Base-by-base conservation (phyloP, 2,329 filamentous ascomycete genomes). In the Huntiella savannae region DNA sequence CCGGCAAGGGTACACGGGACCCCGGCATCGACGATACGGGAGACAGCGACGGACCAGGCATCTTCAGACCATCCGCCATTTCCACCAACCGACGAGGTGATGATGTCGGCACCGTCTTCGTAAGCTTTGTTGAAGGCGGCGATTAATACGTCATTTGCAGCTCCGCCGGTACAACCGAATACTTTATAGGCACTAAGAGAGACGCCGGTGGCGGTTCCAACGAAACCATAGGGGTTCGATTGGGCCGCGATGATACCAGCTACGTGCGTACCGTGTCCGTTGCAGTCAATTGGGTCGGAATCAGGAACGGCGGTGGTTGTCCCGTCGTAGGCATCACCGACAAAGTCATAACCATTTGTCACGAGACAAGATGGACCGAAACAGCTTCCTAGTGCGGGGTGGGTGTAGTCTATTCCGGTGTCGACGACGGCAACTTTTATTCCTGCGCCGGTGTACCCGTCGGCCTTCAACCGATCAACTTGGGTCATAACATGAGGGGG, bases 341-440 rank as follows among this genome's bases (percentile, higher is more conserved):
- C 67, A 35, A 76, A 61, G 52, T 77, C 73, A 32, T 62, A 62
- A n/a, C 77, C 76, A 48, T 66, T 69, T 2, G 64, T 62, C 12
- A 80, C 70, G 33, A 77, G 61, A 52, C 68, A 77, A 6, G 66
- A 71, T 1, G 63, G 54, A 1, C 75, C 77, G 54, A 78, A 79
- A 54, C 75, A 75, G 41, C 73, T 73, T 32, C 77, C 77, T 0
- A 80, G 66, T 13, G 73, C 71, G 1, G 73, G 70, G 53, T 79
- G 75, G 0, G 60, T 66, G 54, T 78, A 79, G 54, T 80, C 76
- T 38, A 77, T 39, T 54, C 70, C 70, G n/a, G 64, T 70, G 54
- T 74, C 71, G 28, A 75, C 60, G 10, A 75, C 58, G 36, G 60
- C 71, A 55, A 75, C 59, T 51, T 67, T 70, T 57, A 73, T 59